Evolutionary conservation across 164 flowering plant genomes (phyloP).

Genomic region (Berberis vulgaris): DNA sequence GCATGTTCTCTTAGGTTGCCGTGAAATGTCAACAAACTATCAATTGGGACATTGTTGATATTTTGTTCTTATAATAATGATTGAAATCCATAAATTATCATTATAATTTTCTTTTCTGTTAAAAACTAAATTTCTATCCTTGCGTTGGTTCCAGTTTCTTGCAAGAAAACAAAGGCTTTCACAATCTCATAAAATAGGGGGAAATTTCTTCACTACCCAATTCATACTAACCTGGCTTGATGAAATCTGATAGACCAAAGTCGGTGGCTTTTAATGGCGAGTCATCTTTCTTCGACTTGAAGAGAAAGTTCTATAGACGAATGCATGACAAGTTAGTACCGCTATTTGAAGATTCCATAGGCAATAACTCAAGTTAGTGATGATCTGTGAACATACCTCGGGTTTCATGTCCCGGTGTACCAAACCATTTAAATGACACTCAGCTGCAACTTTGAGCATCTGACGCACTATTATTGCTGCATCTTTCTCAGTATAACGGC

Average conservation of each 20-base stretch:
- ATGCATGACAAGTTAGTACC: not conserved
- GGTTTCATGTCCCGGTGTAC: constrained; percentile 99
- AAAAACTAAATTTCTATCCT: not conserved
- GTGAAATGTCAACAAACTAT: no score
- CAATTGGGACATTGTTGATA: no score
- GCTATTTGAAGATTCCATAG: not conserved
- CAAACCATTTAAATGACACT: constrained; percentile 93
- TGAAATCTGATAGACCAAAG: constrained; percentile 90
- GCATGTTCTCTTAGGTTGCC: no score
- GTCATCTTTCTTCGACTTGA: constrained; percentile 76
- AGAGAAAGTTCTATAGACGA: constrained; percentile 69
- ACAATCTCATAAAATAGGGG: not conserved
- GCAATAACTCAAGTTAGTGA: not conserved
- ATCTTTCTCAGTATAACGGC: constrained; percentile 93
- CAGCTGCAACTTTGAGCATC: constrained; percentile 97
- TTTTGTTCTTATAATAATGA: no score
- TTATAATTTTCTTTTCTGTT: not conserved
- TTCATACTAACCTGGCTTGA: constrained; percentile 66
- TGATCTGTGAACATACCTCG: constrained; percentile 46
- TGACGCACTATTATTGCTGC: constrained; percentile 90
- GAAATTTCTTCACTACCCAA: not conserved
- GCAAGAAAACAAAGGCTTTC: not conserved
- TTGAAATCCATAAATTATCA: not conserved
- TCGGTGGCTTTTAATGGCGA: constrained; percentile 75
- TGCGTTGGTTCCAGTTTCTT: not conserved